phyloP scores from a whole-genome alignment of 2,329 filamentous ascomycete species.

The Fragosphaeria purpurea region DNA sequence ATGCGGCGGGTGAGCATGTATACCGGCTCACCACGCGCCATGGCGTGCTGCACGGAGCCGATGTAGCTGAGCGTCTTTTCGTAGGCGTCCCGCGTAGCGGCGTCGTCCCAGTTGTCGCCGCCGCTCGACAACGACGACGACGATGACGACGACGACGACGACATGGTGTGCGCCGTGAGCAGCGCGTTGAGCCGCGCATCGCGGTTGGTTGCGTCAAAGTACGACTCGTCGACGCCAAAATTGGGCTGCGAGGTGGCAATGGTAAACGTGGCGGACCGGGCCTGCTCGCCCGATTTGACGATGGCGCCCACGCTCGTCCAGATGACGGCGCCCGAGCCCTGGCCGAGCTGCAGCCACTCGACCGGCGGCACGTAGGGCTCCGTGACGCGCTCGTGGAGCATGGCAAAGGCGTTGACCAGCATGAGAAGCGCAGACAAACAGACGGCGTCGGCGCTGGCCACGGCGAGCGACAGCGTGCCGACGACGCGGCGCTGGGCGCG shows the following conservation, averaged over 20 bases:
- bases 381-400: conserved; percentile 16
- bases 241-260: conserved; percentile 14
- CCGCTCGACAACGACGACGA: conserved; percentile 1
- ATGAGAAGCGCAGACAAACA: conserved; percentile 17
- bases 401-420: conserved; percentile 17
- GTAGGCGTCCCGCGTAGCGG: conserved; percentile 17
- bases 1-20: conserved; percentile 19
- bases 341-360: conserved; percentile 15
- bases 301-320: conserved; percentile 17
- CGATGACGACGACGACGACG: conserved; percentile 9
- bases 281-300: conserved; percentile 7
- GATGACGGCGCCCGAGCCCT: conserved; percentile 17
- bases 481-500: conserved; percentile 18
- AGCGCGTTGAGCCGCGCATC: conserved; percentile 9
- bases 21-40: conserved; percentile 20
- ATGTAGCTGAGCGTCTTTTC: conserved; percentile 19
- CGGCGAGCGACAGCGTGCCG: conserved; percentile 12
- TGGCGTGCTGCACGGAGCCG: conserved; percentile 17
- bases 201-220: conserved; percentile 17
- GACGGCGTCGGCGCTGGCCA: conserved; percentile 17
- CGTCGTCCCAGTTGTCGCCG: conserved; percentile 14
- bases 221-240: conserved; percentile 17
- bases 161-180: conserved; percentile 13
- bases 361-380: conserved; percentile 16
- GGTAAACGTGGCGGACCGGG: conserved; percentile 10